Percentiles rank a stretch among this genome's conserved stretches.
phyloP scores from a whole-genome alignment of 371 early-diverging fungal species.

The Astathelohania contejeani region DNA sequence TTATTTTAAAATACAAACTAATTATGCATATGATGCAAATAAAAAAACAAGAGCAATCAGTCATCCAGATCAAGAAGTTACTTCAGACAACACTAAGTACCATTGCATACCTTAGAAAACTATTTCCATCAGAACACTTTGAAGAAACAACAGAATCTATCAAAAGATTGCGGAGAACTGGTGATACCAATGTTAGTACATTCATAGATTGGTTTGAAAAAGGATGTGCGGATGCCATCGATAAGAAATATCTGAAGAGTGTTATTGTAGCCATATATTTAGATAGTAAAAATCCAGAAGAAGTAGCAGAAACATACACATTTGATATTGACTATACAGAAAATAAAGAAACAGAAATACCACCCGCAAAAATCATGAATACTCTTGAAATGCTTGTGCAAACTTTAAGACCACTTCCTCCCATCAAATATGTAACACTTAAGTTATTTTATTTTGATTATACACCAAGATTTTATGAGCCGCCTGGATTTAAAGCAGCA shows the following conservation, averaged over 20 bases:
- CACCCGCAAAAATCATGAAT: not conserved
- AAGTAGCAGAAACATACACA: slow-evolving; percentile 5
- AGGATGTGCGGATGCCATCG: not conserved
- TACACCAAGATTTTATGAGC: slow-evolving; percentile 15
- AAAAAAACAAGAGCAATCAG: not conserved
- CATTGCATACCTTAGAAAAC: slow-evolving; percentile 3
- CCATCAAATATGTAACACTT: slow-evolving; percentile 5
- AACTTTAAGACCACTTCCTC: slow-evolving; percentile 15
- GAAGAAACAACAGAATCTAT: not conserved
- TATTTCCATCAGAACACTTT: not conserved
- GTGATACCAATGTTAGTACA: not conserved
- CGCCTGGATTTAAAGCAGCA: slow-evolving; percentile 10
- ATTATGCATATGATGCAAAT: not conserved
- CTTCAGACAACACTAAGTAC: not conserved
- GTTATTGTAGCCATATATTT: not conserved
- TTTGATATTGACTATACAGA: slow-evolving; percentile 1
- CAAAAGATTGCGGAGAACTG: not conserved
- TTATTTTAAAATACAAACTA: too few species aligned
- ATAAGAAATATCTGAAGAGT: slow-evolving; percentile 1
- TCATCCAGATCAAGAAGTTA: not conserved
- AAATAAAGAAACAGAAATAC: not conserved
- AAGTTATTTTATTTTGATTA: slow-evolving; percentile 9
- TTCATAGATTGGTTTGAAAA: not conserved
- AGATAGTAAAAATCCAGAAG: not conserved
- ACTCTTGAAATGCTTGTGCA: slow-evolving; percentile 6